These are phyloP conservation scores for Pleurotus eryngii DNA, from an alignment of 768 basidiomycete species.

Conservation along the genomic window DNA sequence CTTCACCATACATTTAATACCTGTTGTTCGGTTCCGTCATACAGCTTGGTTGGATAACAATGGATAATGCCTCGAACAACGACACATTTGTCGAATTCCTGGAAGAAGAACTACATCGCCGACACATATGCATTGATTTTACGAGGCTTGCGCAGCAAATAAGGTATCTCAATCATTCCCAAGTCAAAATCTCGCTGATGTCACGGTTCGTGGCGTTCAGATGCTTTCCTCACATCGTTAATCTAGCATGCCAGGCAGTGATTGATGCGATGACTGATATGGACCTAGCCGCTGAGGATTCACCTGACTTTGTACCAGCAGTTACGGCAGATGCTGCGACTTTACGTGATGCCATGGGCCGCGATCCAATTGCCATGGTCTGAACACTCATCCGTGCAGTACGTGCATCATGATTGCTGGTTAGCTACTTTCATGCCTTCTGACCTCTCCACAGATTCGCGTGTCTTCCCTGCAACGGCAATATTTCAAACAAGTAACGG, in stretches of 20 bases:
- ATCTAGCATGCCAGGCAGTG: conserved; percentile 28
- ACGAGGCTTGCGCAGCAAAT: conserved; percentile 17
- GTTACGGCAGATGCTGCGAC: too few species aligned
- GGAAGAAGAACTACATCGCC: conserved; percentile 13
- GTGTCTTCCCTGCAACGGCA: conserved; percentile 21
- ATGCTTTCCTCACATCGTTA: conserved; percentile 31
- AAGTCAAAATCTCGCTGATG: background rate
- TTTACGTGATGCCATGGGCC: background rate
- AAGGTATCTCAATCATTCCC: conserved; percentile 14
- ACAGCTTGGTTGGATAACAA: conserved; percentile 37
- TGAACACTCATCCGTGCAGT: conserved; percentile 20
- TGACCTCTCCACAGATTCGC: conserved; percentile 15
- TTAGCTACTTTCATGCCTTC: background rate
- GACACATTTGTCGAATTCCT: conserved; percentile 26
- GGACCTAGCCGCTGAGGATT: conserved; percentile 9
- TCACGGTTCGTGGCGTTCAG: conserved; percentile 12
- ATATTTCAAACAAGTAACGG: conserved; percentile 18
- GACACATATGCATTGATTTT: conserved; percentile 18
- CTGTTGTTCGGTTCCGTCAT: too few species aligned
- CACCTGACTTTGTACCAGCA: background rate
- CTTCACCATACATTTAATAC: background rate
- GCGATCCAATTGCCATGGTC: conserved; percentile 19
- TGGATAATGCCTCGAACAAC: conserved; percentile 32
- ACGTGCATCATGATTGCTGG: conserved; percentile 3
- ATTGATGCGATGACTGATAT: conserved; percentile 21